Percentiles rank a stretch among this genome's conserved stretches.
These are phyloP conservation scores for Amanita rimosa DNA, from an alignment of 768 basidiomycete species.

Conservation along the genomic window DNA sequence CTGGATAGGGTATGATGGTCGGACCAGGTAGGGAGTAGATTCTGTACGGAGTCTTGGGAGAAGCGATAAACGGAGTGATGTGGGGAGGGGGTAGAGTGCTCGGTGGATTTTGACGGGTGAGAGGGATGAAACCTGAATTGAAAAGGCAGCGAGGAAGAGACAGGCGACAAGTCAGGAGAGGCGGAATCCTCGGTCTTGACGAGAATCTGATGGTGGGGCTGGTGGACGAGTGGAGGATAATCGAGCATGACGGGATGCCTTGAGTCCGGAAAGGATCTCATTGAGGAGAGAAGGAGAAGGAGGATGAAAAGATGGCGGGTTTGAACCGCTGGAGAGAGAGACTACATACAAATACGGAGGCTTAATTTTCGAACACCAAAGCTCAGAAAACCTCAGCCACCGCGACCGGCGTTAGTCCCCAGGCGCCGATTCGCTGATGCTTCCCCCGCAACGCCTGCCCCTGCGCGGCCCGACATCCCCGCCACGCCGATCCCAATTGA, in stretches of 20 bases:
- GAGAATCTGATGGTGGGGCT: conserved; percentile 13
- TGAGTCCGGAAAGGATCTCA: conserved; percentile 13
- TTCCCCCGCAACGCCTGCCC: neutral
- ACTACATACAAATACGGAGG: conserved; percentile 6
- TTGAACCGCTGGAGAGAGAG: neutral
- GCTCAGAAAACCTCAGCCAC: neutral
- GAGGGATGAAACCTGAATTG: conserved; percentile 25
- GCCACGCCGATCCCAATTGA: neutral
- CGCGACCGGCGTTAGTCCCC: conserved; percentile 1
- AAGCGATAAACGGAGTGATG: conserved; percentile 24
- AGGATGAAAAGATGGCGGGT: conserved; percentile 1
- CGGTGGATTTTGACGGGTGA: conserved; percentile 16
- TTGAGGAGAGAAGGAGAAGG: conserved; percentile 9
- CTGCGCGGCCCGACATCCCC: neutral
- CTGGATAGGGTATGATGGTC: conserved; percentile 10
- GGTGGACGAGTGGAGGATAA: conserved; percentile 7
- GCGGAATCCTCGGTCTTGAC: conserved; percentile 32
- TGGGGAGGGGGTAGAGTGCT: conserved; percentile 21
- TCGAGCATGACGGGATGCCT: conserved; percentile 13
- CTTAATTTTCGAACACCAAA: neutral
- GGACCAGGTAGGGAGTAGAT: conserved; percentile 18
- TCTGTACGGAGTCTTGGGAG: conserved; percentile 15
- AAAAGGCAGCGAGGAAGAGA: conserved; percentile 21
- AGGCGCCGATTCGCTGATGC: neutral
- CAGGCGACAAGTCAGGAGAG: conserved; percentile 31